Evolutionary conservation across 2,329 filamentous ascomycete genomes (phyloP).

Genomic region (Fusarium sp.): DNA sequence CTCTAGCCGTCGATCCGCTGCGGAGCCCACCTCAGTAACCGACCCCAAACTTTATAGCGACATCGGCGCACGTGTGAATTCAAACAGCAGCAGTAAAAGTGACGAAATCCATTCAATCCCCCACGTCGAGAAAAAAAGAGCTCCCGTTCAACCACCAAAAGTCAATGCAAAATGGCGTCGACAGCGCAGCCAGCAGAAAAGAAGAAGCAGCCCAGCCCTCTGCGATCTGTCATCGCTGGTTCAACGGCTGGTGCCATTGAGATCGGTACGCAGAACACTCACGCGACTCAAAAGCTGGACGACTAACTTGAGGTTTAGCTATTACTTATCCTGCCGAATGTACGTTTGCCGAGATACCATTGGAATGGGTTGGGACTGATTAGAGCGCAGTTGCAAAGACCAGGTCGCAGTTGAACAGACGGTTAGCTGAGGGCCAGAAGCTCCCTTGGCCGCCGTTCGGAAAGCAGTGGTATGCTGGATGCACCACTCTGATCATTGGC

Average conservation of each 20-base stretch:
- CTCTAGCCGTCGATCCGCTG: not conserved
- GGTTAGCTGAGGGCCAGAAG: conserved; percentile 83
- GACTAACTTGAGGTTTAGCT: conserved; percentile 54
- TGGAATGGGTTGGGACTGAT: conserved; percentile 12
- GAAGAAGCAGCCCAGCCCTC: conserved; percentile 72
- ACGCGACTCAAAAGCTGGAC: not conserved
- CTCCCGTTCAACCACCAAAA: not conserved
- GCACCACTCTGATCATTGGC: conserved; percentile 95
- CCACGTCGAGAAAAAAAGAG: conserved; percentile 31
- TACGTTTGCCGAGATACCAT: conserved; percentile 56
- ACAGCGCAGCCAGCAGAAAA: conserved; percentile 45
- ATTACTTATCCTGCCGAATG: conserved; percentile 96
- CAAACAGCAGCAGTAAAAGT: conserved; percentile 31
- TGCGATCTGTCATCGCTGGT: conserved; percentile 92
- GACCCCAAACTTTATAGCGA: conserved; percentile 31
- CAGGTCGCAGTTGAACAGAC: conserved; percentile 89
- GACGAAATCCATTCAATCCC: conserved; percentile 42
- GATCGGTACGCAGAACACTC: conserved; percentile 71
- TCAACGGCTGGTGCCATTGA: conserved; percentile 94
- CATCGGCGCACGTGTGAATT: conserved; percentile 40
- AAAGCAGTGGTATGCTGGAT: conserved; percentile 95
- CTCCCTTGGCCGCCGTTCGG: conserved; percentile 96
- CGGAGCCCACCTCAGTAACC: conserved; percentile 5
- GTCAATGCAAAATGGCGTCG: conserved; percentile 45
- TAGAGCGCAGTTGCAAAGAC: conserved; percentile 83